Evolutionary conservation across 306 rosid genomes (phyloP).

Genomic region (Cucurbita argyrosperma): DNA sequence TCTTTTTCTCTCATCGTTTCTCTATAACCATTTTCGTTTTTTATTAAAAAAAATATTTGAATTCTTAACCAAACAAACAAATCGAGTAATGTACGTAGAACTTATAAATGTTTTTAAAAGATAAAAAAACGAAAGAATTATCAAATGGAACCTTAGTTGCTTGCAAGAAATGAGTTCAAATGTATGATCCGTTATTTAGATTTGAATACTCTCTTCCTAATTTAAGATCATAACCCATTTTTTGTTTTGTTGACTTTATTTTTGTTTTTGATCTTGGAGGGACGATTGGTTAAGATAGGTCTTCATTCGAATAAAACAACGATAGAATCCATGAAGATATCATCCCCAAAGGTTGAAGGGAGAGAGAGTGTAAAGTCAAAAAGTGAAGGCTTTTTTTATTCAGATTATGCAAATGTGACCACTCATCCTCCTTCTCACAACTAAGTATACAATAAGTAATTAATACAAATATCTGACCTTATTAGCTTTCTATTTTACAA

Average conservation of each 20-base stretch:
- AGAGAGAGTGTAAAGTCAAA: neutral
- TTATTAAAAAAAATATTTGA: too few species aligned
- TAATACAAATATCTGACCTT: neutral
- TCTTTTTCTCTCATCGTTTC: too few species aligned
- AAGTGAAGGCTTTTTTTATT: neutral
- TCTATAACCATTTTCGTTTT: too few species aligned
- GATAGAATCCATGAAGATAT: neutral
- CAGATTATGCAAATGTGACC: conserved; percentile 1
- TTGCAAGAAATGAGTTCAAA: too few species aligned
- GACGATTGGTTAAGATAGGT: neutral
- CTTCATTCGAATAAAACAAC: neutral
- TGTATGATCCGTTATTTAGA: too few species aligned
- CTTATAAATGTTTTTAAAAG: too few species aligned
- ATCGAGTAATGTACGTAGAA: too few species aligned
- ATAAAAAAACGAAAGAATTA: too few species aligned
- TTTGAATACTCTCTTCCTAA: neutral
- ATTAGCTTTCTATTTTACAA: too few species aligned
- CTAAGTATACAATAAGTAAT: neutral
- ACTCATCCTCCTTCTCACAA: conserved; percentile 5
- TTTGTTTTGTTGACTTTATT: neutral
- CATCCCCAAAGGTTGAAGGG: neutral
- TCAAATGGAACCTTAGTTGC: too few species aligned
- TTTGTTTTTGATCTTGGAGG: neutral
- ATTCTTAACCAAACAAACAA: too few species aligned
- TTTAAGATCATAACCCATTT: neutral